phyloP scores from a whole-genome alignment of 1,139 yeast genomes.

The Lodderomyces jiufengensis region DNA sequence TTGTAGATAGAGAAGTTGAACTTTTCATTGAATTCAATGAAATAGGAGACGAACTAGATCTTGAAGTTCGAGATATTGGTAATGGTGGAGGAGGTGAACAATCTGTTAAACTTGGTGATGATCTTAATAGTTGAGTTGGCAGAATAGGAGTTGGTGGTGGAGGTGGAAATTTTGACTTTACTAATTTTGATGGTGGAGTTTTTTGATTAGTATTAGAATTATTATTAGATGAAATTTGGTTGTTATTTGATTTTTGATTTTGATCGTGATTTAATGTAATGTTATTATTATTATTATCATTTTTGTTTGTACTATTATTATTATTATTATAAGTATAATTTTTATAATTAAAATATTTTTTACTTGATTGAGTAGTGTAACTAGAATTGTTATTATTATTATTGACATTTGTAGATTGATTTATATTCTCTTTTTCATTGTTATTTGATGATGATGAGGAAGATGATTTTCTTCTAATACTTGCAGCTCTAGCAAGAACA shows the following conservation, averaged over 20 bases:
- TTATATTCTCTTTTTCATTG: not conserved
- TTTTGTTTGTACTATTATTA: not conserved
- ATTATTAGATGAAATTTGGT: no score
- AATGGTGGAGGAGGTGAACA: not conserved
- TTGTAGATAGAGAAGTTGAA: slow-evolving; percentile 3
- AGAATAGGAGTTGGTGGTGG: slow-evolving; percentile 15
- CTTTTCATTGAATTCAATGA: slow-evolving; percentile 6
- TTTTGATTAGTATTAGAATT: not conserved
- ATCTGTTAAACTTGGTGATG: slow-evolving; percentile 3
- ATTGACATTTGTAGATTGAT: not conserved
- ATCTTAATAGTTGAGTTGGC: slow-evolving; percentile 5
- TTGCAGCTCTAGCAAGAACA: slow-evolving; percentile 17
- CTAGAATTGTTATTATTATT: no score
- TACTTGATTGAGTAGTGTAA: no score
- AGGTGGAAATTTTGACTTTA: not conserved
- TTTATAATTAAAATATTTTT: no score
- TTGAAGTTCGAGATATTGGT: slow-evolving; percentile 1
- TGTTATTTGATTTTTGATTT: no score
- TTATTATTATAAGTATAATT: not conserved
- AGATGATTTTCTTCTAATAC: slow-evolving; percentile 13
- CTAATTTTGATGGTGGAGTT: not conserved
- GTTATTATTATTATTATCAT: no score
- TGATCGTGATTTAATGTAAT: slow-evolving; percentile 35
- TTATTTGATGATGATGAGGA: not conserved
- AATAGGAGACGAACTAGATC: slow-evolving; percentile 3